Conservation (phyloP, 306 rosid species). For the Rubus parviflorus region DNA sequence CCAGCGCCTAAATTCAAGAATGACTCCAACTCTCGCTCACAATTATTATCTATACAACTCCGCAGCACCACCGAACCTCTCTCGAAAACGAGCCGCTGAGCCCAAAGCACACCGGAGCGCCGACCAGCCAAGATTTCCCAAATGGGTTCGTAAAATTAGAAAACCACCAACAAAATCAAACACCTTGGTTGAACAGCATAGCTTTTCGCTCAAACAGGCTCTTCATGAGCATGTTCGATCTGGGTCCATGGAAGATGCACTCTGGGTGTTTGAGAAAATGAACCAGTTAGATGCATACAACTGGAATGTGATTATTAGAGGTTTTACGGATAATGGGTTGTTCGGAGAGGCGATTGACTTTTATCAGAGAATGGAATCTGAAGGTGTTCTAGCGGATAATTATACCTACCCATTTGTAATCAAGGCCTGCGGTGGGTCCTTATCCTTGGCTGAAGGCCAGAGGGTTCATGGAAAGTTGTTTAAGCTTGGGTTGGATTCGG, state of each 20-base stretch:
- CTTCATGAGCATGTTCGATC: slow-evolving; percentile 26
- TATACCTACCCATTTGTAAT: slow-evolving; percentile 50
- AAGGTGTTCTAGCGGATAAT: slow-evolving; percentile 44
- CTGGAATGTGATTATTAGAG: slow-evolving; percentile 57
- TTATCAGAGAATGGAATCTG: slow-evolving; percentile 43
- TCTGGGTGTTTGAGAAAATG: slow-evolving; percentile 52
- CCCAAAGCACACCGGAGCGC: slow-evolving; percentile 18
- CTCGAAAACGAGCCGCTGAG: slow-evolving; percentile 17
- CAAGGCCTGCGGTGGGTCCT: slow-evolving; percentile 50
- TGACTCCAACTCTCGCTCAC: slow-evolving; percentile 38
- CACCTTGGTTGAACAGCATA: slow-evolving; percentile 14
- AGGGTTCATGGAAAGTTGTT: slow-evolving; percentile 46
- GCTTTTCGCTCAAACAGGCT: slow-evolving; percentile 29
- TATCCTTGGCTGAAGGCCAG: slow-evolving; percentile 27
- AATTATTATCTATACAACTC: slow-evolving; percentile 21
- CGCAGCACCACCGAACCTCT: slow-evolving; percentile 12
- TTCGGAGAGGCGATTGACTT: slow-evolving; percentile 37
- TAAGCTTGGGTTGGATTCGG: slow-evolving; percentile 49
- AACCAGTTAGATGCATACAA: slow-evolving; percentile 30
- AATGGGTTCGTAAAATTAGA: neutral
- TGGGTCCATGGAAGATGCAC: slow-evolving; percentile 49
- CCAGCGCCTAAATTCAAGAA: slow-evolving; percentile 13
- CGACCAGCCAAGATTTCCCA: slow-evolving; percentile 13
- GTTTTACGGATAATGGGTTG: slow-evolving; percentile 38
- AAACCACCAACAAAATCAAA: neutral